Conservation (phyloP, 805 yeast species). For the Wickerhamomyces queroliae region DNA sequence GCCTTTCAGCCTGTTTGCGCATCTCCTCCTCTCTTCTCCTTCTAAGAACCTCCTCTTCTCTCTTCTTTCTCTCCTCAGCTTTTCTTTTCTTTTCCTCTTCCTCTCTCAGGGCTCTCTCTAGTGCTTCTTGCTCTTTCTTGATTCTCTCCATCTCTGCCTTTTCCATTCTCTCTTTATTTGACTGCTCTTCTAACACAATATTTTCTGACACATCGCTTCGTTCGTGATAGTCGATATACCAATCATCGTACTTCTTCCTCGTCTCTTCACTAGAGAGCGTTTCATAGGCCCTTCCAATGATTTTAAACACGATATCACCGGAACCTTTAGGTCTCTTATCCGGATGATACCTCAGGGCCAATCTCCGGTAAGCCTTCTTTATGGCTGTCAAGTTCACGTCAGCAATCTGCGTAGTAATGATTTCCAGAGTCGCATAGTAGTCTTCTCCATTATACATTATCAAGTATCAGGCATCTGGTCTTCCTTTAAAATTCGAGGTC, state of each 20-base stretch:
- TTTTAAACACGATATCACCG: conserved; percentile 13
- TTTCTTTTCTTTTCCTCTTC: conserved; percentile 2
- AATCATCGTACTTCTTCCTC: conserved; percentile 9
- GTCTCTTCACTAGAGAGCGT: conserved; percentile 2
- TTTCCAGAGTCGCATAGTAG: conserved; percentile 57
- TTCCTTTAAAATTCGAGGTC: no score
- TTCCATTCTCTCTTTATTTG: not conserved
- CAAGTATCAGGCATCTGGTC: no score
- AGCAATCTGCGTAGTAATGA: conserved; percentile 38
- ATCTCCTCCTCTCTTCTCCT: not conserved
- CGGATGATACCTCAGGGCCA: conserved; percentile 69
- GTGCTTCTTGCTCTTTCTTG: conserved; percentile 2
- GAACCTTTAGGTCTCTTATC: conserved; percentile 52
- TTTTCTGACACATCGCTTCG: conserved; percentile 4
- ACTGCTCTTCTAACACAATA: conserved; percentile 2
- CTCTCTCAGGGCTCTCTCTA: not conserved
- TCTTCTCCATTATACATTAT: conserved; percentile 27
- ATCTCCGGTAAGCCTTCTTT: conserved; percentile 69
- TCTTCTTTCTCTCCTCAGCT: not conserved
- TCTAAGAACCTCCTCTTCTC: not conserved
- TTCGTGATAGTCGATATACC: conserved; percentile 11
- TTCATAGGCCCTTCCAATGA: conserved; percentile 11
- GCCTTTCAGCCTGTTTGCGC: not conserved
- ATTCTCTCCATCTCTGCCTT: not conserved
- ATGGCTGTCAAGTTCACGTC: conserved; percentile 40